A percentile compares a stretch with the other conserved stretches of the same genome.
Evolutionary conservation across 352 stramenopile species (phyloP).

Genomic region (Pythium monospermum): DNA sequence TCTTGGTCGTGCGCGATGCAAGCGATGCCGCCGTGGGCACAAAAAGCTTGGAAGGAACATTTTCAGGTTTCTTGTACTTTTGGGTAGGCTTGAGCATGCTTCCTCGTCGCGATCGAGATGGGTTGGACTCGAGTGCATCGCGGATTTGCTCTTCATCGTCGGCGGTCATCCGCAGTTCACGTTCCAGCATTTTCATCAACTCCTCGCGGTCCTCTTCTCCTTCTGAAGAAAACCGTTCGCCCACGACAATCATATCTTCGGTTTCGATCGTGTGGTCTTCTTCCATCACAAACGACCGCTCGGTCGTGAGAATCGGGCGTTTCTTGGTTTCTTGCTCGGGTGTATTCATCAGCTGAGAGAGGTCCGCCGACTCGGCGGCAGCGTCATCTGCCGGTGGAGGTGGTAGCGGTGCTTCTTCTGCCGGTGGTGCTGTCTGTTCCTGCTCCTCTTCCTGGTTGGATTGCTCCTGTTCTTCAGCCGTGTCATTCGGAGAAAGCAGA

Average conservation of each 20-base stretch:
- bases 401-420: no score
- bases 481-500: background rate
- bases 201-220: slow-evolving; percentile 44
- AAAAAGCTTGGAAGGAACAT: slow-evolving; percentile 23
- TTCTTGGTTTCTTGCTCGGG: slow-evolving; percentile 20
- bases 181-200: slow-evolving; percentile 12
- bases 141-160: slow-evolving; percentile 11
- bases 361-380: background rate
- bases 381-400: background rate
- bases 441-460: slow-evolving; percentile 12
- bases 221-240: slow-evolving; percentile 48
- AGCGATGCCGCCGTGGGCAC: slow-evolving; percentile 19
- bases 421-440: background rate
- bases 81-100: slow-evolving; percentile 4
- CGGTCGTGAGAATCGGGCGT: slow-evolving; percentile 56
- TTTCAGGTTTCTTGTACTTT: slow-evolving; percentile 14
- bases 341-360: slow-evolving; percentile 14
- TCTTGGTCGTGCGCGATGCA: slow-evolving; percentile 17
- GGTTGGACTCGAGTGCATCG: slow-evolving; percentile 9
- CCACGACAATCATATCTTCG: slow-evolving; percentile 58
- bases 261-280: slow-evolving; percentile 50
- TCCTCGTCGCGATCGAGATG: background rate
- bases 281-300: slow-evolving; percentile 65
- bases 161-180: slow-evolving; percentile 3
- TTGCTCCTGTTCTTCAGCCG: background rate